Base-by-base conservation (phyloP, 2,329 filamentous ascomycete species). In the Akanthomyces uredinophilus region DNA sequence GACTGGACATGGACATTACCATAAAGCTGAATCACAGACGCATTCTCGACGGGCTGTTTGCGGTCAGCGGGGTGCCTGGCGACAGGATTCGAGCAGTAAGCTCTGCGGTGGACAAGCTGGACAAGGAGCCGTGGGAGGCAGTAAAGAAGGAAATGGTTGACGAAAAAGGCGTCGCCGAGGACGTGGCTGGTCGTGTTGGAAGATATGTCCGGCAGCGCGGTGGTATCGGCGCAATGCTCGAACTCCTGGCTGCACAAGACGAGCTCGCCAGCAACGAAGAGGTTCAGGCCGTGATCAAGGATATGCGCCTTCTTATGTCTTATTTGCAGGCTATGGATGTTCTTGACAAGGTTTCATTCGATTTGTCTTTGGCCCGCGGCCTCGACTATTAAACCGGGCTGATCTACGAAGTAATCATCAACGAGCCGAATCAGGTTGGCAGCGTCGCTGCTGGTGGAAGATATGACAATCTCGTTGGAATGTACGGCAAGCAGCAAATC, bases 131-230 rank as follows among this genome's bases (percentile, higher is more conserved):
- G 1, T 97, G 93, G 94, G 84, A 83, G 32, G 92, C 96, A 66
- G 94, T 97, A 59, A 87, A 88, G 73, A 90, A 89, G 74, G 93
- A 97, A 74, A 97, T 97, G 93, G 88, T 90, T 0, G 90, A 94
- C 67, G 90, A 96, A 66, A 97, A 97, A 79, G 92, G 92, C 0
- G 81, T 98, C 1, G 83, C 86, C 44, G 79, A 81, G 29, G 87
- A 85, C 16, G 85, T 94, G 35, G 93, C 94, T 50, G 92, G 97
- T 77, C 88, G 86, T 70, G 96, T 97, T 69, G 92, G 92, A 68
- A 85, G 87, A 70, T 96, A 89, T 74, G 91, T 94, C 16, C 82
- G 88, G 63, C 82, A 83, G 66, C 94, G 89, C 77, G 91, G 91
- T 59, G 83, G 86, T 16, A 52, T 52, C 55, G 82, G 83, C 64